These are phyloP conservation scores for Secale cereale DNA, from an alignment of 176 grass and related monocot genomes.

Conservation along the genomic window DNA sequence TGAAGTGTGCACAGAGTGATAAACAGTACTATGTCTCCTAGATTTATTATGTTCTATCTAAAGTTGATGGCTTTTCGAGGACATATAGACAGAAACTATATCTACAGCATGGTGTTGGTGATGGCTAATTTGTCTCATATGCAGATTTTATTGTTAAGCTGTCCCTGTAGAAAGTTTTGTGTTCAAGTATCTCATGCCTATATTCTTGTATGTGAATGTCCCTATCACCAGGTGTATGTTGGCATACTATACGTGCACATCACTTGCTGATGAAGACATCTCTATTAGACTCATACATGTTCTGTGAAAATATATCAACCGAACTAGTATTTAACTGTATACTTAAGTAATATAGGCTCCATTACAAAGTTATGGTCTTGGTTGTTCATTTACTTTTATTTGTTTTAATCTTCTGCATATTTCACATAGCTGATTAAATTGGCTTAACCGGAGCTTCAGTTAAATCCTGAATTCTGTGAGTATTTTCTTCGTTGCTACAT, in stretches of 20 bases:
- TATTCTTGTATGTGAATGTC: conserved; percentile 11
- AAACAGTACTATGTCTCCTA: neutral
- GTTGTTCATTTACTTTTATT: neutral
- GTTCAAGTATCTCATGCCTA: neutral
- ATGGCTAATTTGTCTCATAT: neutral
- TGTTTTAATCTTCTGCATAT: neutral
- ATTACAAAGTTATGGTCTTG: neutral
- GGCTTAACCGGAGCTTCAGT: neutral
- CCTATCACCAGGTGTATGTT: neutral
- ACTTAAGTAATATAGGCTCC: conserved; percentile 6
- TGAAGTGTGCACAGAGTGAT: conserved; percentile 7
- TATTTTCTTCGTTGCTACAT: conserved; percentile 11
- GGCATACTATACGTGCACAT: too few species aligned
- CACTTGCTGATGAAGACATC: neutral
- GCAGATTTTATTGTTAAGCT: neutral
- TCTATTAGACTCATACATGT: neutral
- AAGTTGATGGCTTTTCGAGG: neutral
- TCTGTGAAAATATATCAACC: conserved; percentile 7
- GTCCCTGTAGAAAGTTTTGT: neutral
- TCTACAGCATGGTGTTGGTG: neutral
- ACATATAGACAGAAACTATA: neutral
- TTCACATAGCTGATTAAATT: conserved; percentile 3
- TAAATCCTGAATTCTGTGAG: neutral
- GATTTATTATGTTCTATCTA: neutral
- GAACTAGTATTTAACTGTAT: neutral